Conservation (phyloP, 202 grass and related monocot species). For the Carex sylvatica region DNA sequence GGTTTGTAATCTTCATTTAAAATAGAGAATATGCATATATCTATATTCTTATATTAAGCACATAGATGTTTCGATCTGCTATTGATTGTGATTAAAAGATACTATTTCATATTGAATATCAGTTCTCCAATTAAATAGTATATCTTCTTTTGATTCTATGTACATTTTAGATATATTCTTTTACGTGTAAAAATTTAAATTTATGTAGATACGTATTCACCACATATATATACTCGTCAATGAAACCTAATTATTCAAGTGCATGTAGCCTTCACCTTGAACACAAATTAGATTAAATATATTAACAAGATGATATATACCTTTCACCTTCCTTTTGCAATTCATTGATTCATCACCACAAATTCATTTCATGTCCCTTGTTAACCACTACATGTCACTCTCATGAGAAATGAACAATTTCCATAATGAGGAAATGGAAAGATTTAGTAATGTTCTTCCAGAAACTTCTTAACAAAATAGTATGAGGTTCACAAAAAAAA, state of each 20-base stretch:
- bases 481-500: neutral
- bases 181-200: too few relatives aligned
- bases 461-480: slow-evolving; percentile 8
- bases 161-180: too few relatives aligned
- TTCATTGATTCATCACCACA: neutral
- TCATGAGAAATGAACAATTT: slow-evolving; percentile 1
- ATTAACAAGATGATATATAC: neutral
- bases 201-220: too few relatives aligned
- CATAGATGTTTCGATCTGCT: too few relatives aligned
- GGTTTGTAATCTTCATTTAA: neutral
- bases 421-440: neutral
- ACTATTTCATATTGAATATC: too few relatives aligned
- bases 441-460: neutral
- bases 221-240: too few relatives aligned
- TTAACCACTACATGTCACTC: neutral
- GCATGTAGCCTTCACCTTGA: too few relatives aligned
- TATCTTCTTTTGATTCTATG: too few relatives aligned
- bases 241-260: too few relatives aligned
- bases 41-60: too few relatives aligned
- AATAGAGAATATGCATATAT: neutral
- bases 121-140: too few relatives aligned
- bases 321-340: neutral
- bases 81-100: too few relatives aligned
- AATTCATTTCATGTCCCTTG: neutral
- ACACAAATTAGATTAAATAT: neutral